A percentile compares a stretch with the other conserved stretches of the same genome.
Evolutionary conservation across 768 basidiomycete genomes (phyloP).

Genomic region (Cystoderma amianthinum): DNA sequence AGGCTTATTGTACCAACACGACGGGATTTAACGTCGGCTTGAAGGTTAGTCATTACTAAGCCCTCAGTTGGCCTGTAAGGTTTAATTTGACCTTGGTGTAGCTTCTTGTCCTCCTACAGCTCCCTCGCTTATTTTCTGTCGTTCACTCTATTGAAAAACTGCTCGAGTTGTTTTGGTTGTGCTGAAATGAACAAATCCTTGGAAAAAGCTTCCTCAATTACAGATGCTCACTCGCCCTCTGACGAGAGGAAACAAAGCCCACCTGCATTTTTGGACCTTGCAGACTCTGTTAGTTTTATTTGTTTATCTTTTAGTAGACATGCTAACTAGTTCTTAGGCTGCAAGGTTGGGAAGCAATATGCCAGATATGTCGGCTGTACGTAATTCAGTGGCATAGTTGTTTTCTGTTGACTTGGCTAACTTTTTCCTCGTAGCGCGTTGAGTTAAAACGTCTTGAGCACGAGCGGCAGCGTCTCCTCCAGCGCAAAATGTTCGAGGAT

Average conservation of each 20-base stretch:
- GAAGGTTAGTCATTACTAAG: conserved; percentile 43
- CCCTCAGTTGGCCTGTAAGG: conserved; percentile 16
- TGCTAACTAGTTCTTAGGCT: conserved; percentile 38
- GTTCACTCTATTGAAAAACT: conserved; percentile 48
- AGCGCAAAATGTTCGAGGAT: conserved; percentile 91
- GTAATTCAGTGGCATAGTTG: conserved; percentile 24
- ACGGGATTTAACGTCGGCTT: conserved; percentile 62
- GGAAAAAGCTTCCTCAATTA: conserved; percentile 67
- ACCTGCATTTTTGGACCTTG: conserved; percentile 89
- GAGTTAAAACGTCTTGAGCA: conserved; percentile 90
- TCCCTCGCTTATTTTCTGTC: conserved; percentile 47
- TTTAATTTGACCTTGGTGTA: conserved; percentile 60
- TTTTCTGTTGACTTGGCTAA: conserved; percentile 5
- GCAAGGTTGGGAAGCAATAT: conserved; percentile 82
- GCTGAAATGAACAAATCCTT: conserved; percentile 63
- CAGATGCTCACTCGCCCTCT: conserved; percentile 62
- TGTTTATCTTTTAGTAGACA: conserved; percentile 10
- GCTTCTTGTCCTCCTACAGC: conserved; percentile 47
- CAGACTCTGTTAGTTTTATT: conserved; percentile 70
- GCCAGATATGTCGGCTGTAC: conserved; percentile 79
- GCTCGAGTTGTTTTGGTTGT: conserved; percentile 30
- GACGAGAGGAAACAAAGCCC: conserved; percentile 82
- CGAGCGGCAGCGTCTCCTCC: conserved; percentile 80
- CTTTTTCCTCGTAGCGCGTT: conserved; percentile 53
- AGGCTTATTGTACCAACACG: conserved; percentile 80